Percentiles rank a stretch among this genome's conserved stretches.
These are phyloP conservation scores for Pseudozyma pruni DNA, from an alignment of 1,284 basidiomycete species.

Conservation along the genomic window DNA sequence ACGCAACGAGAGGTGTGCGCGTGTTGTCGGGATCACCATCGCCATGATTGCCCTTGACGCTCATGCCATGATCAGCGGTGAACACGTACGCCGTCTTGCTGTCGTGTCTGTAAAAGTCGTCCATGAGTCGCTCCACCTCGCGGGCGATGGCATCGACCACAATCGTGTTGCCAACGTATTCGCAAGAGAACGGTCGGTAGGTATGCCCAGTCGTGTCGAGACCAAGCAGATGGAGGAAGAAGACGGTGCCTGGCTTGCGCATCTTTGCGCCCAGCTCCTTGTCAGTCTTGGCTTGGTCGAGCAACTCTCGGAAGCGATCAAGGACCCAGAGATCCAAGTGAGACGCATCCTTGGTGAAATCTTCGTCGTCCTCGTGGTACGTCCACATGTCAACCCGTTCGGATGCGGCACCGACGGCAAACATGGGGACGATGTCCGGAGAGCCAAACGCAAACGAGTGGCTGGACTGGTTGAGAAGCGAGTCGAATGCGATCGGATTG, in stretches of 20 bases:
- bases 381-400: constrained; percentile 80
- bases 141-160: constrained; percentile 82
- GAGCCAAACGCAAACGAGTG: constrained; percentile 85
- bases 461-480: constrained; percentile 84
- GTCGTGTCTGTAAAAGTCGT: constrained; percentile 74
- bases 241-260: constrained; percentile 74
- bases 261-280: constrained; percentile 71
- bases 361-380: constrained; percentile 80
- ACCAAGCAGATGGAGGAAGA: constrained; percentile 86
- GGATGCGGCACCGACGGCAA: constrained; percentile 75
- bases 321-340: constrained; percentile 83
- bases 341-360: constrained; percentile 75
- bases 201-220: constrained; percentile 88
- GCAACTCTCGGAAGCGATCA: constrained; percentile 74
- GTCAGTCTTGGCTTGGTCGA: constrained; percentile 36
- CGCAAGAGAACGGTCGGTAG: constrained; percentile 85
- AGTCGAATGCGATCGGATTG: constrained; percentile 90
- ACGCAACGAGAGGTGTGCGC: constrained; percentile 83
- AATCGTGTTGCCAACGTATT: constrained; percentile 86
- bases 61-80: constrained; percentile 92
- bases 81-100: constrained; percentile 81
- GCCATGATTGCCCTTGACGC: constrained; percentile 86
- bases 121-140: constrained; percentile 75
- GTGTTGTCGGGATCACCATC: constrained; percentile 91
- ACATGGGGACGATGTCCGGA: constrained; percentile 91